These are phyloP conservation scores for Colletotrichum higginsianum DNA, from an alignment of 2,329 filamentous ascomycete genomes.

Conservation along the genomic window DNA sequence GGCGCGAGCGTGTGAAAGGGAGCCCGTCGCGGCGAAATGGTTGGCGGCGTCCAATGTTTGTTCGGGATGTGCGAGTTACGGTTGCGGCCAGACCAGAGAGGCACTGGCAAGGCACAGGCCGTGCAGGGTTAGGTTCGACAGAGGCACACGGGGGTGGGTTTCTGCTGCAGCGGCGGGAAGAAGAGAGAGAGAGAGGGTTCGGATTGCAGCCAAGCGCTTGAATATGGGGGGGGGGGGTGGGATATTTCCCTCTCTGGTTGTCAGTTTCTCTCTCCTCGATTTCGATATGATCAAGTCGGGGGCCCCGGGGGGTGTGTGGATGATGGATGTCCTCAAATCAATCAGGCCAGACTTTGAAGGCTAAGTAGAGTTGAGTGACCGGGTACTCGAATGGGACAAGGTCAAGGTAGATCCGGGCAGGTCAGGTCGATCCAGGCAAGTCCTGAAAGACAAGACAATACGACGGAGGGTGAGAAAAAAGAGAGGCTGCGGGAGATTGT, in stretches of 20 bases:
- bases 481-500: not conserved
- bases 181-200: constrained; percentile 5
- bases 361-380: not conserved
- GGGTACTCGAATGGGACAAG: constrained; percentile 5
- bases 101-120: constrained; percentile 14
- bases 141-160: constrained; percentile 24
- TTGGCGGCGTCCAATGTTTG: constrained; percentile 40
- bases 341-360: constrained; percentile 17
- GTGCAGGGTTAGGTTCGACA: constrained; percentile 11
- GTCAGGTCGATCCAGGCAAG: constrained; percentile 5
- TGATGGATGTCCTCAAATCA: constrained; percentile 27
- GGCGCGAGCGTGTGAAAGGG: constrained; percentile 32
- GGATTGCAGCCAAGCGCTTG: constrained; percentile 27
- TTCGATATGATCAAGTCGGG: constrained; percentile 20
- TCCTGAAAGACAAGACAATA: constrained; percentile 1
- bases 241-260: constrained; percentile 27
- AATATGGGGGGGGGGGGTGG: not conserved
- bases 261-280: not conserved
- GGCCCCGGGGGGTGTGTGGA: constrained; percentile 11
- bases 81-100: constrained; percentile 39
- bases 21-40: constrained; percentile 38
- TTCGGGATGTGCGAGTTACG: constrained; percentile 35
- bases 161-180: constrained; percentile 48
- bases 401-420: not conserved
- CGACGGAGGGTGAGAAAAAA: not conserved